Evolutionary conservation across 2,329 filamentous ascomycete species (phyloP).

Genomic region (Sporothrix phasma): DNA sequence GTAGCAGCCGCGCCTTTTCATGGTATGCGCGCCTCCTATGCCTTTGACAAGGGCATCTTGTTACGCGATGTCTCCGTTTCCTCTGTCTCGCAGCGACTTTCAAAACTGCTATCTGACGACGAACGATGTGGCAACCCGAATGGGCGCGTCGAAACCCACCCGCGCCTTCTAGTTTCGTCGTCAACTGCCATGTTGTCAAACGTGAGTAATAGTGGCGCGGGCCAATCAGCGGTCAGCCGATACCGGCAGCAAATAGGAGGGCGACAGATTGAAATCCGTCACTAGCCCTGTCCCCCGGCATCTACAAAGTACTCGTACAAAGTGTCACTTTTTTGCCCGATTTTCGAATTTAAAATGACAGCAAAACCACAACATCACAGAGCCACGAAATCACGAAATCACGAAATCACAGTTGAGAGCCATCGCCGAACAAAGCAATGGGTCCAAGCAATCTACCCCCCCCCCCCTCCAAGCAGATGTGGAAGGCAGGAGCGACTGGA

Average conservation of each 20-base stretch:
- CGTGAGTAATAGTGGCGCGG: neutral
- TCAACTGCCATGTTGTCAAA: constrained; percentile 1
- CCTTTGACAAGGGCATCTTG: neutral
- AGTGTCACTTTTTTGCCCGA: neutral
- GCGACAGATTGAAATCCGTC: constrained; percentile 16
- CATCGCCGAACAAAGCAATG: neutral
- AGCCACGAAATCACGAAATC: neutral
- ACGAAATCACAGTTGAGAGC: neutral
- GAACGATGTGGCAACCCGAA: too few relatives aligned
- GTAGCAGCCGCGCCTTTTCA: neutral
- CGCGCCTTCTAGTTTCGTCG: neutral
- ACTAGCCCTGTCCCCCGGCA: neutral
- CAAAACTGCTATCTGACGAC: neutral
- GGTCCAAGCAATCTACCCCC: neutral
- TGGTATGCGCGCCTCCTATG: neutral
- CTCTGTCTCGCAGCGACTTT: neutral
- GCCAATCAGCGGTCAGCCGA: constrained; percentile 16
- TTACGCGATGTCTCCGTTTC: neutral
- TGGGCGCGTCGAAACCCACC: neutral
- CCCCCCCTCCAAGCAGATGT: neutral
- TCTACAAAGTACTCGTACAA: neutral
- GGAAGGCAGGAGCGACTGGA: neutral
- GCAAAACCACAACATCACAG: neutral
- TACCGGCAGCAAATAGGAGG: constrained; percentile 20
- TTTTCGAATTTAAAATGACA: neutral